A percentile compares a stretch with the other conserved stretches of the same genome.
Conservation (phyloP, 106 monocot species). For the Platanthera guangdongensis region DNA sequence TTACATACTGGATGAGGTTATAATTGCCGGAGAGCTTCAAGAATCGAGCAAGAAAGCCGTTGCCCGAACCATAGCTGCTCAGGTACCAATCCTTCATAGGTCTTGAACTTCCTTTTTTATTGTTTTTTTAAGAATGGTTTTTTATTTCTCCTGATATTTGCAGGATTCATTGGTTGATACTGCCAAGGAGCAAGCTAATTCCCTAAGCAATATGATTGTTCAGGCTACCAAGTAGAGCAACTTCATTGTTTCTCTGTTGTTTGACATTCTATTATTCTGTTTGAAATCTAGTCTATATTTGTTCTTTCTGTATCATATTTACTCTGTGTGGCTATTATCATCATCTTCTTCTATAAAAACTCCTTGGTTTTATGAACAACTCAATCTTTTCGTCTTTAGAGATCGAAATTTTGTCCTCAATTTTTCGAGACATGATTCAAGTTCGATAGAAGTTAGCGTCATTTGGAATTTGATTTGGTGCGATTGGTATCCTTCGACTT, state of each 20-base stretch:
- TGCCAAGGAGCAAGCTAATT: constrained; percentile 73
- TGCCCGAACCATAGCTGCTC: constrained; percentile 64
- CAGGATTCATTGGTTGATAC: constrained; percentile 87
- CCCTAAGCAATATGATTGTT: constrained; percentile 77
- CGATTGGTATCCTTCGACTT: too few species aligned
- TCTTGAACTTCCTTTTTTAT: neutral
- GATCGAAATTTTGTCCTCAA: too few species aligned
- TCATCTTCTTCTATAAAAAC: neutral
- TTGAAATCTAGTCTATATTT: neutral
- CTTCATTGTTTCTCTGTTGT: neutral
- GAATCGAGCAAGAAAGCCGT: constrained; percentile 86
- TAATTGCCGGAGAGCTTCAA: constrained; percentile 88
- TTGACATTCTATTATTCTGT: neutral
- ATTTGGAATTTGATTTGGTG: too few species aligned
- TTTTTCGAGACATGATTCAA: too few species aligned
- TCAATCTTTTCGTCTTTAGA: too few species aligned
- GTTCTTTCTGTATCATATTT: neutral
- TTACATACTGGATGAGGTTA: constrained; percentile 78
- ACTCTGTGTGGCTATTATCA: neutral
- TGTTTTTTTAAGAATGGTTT: neutral
- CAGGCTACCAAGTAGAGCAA: constrained; percentile 54
- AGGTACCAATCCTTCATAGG: constrained; percentile 23
- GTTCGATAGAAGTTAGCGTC: too few species aligned
- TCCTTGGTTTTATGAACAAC: neutral
- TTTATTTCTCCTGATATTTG: neutral